These are phyloP conservation scores for Micractinium sp. DNA, from an alignment of 139 green algal species.

Conservation along the genomic window DNA sequence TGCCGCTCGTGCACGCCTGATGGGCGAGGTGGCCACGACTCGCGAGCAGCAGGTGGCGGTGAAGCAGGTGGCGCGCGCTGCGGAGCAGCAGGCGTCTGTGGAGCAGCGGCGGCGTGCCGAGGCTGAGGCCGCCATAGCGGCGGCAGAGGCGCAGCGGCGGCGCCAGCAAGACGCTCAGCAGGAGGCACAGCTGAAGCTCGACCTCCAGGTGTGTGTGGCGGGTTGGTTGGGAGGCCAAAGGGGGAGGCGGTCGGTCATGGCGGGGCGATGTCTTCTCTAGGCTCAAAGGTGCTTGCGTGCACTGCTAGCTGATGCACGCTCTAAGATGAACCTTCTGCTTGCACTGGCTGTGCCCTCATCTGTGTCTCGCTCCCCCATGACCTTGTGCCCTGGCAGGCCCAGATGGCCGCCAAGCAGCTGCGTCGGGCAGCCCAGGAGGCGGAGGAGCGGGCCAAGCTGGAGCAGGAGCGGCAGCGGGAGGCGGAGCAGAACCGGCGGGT, in stretches of 20 bases:
- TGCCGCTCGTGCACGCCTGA: slow-evolving; percentile 28
- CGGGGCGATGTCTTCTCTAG: too few relatives aligned
- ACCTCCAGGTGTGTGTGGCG: slow-evolving; percentile 34
- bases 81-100: slow-evolving; percentile 8
- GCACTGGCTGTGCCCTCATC: too few relatives aligned
- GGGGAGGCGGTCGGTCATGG: too few relatives aligned
- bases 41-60: slow-evolving; percentile 35
- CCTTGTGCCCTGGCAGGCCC: slow-evolving; percentile 30
- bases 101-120: slow-evolving; percentile 20
- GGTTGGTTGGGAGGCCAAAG: neutral
- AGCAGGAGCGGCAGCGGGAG: neutral
- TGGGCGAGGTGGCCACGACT: slow-evolving; percentile 26
- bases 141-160: slow-evolving; percentile 16
- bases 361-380: too few relatives aligned
- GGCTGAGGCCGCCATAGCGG: slow-evolving; percentile 5
- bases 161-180: slow-evolving; percentile 15
- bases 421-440: neutral
- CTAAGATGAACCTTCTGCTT: too few relatives aligned
- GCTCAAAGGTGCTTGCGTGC: too few relatives aligned
- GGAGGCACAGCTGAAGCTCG: slow-evolving; percentile 38
- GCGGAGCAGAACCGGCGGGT: neutral
- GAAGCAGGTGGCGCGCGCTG: slow-evolving; percentile 17
- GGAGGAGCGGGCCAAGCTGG: neutral
- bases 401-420: slow-evolving; percentile 45
- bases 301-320: too few relatives aligned